Conservation (phyloP, 768 basidiomycete species). For the Nevesoporus exiguus region DNA sequence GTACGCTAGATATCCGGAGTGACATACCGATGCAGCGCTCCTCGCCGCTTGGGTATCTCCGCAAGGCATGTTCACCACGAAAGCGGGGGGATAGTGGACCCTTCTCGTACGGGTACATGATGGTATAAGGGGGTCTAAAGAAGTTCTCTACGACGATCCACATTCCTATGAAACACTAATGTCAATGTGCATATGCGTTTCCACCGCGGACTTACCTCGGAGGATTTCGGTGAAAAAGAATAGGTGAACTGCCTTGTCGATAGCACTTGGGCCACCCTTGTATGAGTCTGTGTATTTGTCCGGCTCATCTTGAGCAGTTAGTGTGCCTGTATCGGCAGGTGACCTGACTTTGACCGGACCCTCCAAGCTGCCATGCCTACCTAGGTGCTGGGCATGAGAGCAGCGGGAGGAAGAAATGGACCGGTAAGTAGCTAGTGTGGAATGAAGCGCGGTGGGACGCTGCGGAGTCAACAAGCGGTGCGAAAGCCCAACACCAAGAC, state of each 20-base stretch:
- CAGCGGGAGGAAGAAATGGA: slow-evolving; percentile 26
- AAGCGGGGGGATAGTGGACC: slow-evolving; percentile 97
- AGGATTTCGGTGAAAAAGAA: slow-evolving; percentile 99
- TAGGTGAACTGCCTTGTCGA: slow-evolving; percentile 93
- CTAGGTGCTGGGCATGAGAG: slow-evolving; percentile 20
- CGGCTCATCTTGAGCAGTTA: slow-evolving; percentile 39
- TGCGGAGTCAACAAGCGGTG: slow-evolving; percentile 36
- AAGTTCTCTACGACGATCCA: slow-evolving; percentile 93
- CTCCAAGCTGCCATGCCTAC: slow-evolving; percentile 16
- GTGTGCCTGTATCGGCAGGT: slow-evolving; percentile 31
- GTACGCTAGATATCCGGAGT: background rate
- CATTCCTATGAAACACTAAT: slow-evolving; percentile 64
- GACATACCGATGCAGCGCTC: slow-evolving; percentile 95
- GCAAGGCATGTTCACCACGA: slow-evolving; percentile 95
- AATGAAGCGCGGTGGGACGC: slow-evolving; percentile 30
- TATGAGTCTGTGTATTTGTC: slow-evolving; percentile 64
- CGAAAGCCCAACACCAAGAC: slow-evolving; percentile 50
- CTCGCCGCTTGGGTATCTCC: slow-evolving; percentile 95
- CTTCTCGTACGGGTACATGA: slow-evolving; percentile 98
- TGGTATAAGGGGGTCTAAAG: slow-evolving; percentile 95
- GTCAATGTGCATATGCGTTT: background rate
- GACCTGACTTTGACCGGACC: slow-evolving; percentile 31
- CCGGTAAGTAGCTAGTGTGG: slow-evolving; percentile 45
- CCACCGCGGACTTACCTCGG: slow-evolving; percentile 60
- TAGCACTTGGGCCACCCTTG: slow-evolving; percentile 77